phyloP scores from a whole-genome alignment of 108 stramenopile species.

The Cyclotella choctawhatcheeana region DNA sequence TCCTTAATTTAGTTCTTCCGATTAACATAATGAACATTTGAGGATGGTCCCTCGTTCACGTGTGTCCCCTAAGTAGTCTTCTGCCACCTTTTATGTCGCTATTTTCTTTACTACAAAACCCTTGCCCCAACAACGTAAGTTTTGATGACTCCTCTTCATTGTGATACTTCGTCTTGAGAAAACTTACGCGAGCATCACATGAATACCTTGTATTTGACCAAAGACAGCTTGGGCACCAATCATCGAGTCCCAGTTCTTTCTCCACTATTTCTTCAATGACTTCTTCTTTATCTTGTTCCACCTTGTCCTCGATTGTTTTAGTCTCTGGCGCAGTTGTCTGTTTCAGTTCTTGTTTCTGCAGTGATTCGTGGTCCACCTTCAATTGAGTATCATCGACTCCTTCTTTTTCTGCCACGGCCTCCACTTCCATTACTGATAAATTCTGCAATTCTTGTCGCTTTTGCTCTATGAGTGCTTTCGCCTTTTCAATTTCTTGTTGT shows the following conservation, averaged over 20 bases:
- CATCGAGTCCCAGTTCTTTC: constrained; percentile 19
- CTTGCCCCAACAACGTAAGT: neutral
- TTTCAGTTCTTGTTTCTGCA: constrained; percentile 8
- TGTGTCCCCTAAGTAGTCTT: too few relatives aligned
- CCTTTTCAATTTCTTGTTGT: neutral
- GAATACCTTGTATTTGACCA: neutral
- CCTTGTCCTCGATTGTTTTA: too few relatives aligned
- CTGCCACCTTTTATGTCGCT: too few relatives aligned
- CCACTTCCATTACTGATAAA: neutral
- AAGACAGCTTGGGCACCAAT: constrained; percentile 16
- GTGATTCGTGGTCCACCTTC: constrained; percentile 3
- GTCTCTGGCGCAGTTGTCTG: neutral
- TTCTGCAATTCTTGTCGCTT: neutral
- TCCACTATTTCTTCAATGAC: constrained; percentile 15
- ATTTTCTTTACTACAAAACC: neutral
- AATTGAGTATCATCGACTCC: neutral
- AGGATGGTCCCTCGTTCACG: too few relatives aligned
- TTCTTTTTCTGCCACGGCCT: neutral
- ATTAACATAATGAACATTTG: too few relatives aligned
- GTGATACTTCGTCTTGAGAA: neutral
- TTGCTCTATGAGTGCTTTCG: neutral
- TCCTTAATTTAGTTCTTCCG: too few relatives aligned
- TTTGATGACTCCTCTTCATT: neutral
- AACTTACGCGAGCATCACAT: neutral
- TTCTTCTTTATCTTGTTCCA: neutral